Evolutionary conservation across 257 asterid genomes (phyloP).

Genomic region (Primulina huaijiensis): DNA sequence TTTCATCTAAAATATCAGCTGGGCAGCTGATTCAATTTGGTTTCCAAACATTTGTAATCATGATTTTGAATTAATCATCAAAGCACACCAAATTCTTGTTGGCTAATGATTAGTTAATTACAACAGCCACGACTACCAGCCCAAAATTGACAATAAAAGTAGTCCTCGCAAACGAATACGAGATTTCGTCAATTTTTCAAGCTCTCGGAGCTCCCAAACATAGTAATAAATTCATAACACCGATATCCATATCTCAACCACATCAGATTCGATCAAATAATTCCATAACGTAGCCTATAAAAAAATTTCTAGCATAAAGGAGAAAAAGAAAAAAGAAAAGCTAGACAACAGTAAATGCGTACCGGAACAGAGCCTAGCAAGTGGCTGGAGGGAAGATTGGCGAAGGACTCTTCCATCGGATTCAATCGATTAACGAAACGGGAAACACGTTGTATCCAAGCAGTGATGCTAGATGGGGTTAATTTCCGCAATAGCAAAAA

Average conservation of each 20-base stretch:
- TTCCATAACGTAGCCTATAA: not conserved
- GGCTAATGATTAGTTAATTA: too few species aligned
- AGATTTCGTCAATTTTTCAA: not conserved
- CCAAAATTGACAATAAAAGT: not conserved
- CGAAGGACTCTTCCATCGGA: not conserved
- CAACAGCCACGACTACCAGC: too few species aligned
- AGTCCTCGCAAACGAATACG: not conserved
- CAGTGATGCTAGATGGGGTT: not conserved
- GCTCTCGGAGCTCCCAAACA: not conserved
- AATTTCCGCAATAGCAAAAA: not conserved
- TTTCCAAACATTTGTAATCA: not conserved
- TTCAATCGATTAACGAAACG: not conserved
- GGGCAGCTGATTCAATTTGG: not conserved
- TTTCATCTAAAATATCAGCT: not conserved
- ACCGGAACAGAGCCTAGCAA: not conserved
- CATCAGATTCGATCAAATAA: not conserved
- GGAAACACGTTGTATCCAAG: not conserved
- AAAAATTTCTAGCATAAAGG: too few species aligned
- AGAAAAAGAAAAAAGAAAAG: too few species aligned
- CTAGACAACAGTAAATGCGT: not conserved
- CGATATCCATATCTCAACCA: not conserved
- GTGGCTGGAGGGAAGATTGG: conserved; percentile 1
- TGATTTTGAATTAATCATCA: too few species aligned
- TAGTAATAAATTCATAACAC: not conserved
- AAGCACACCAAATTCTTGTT: not conserved